Evolutionary conservation across 1,139 yeast species (phyloP), one percentile per base, ranked within the genome.

Genomic region (Nakaseomyces nivariensis): DNA sequence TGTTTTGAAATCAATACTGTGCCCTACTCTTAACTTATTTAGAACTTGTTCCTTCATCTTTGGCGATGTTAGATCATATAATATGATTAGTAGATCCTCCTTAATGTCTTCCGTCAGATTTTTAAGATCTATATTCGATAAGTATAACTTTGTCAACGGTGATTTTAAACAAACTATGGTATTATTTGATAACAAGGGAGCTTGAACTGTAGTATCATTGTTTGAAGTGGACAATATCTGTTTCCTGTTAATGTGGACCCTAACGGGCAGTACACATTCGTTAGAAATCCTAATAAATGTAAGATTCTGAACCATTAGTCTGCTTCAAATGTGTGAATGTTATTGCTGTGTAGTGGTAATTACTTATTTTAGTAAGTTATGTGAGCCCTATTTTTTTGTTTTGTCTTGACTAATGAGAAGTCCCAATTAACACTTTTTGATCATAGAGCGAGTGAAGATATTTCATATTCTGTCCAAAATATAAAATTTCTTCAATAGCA

Each of bases 121-220:
- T 8, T 51, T 49, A 58, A 62, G 56, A 48, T 65, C 69, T 13
- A 54, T 52, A 43, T 62, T 59, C 3, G 68, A 64, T 5, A 65
- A 52, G 43, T 59, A 63, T 26, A 65, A 55, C 27, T 59, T 57
- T 3, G 60, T 57, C 2, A 50, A 47, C 1, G 67, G 64, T 4
- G 67, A 61, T 48, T 59, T 64, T 45, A 65, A 51, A 22, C 64
- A 53, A 3, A 65, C 56, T 1, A 65, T 62, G 4, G 69, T 63
- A 49, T 63, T 65, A 41, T 59, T 64, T 1, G 69, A 62, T 26
- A 64, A 51, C 9, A 65, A 48, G 0, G 69, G 69, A 2, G 68
- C 62, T 34, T 65, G 64, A 47, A 64, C 62, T 6, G 59, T 47
- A 1, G 63, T 52, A 6, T 48, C 45, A 25, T 43, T 27, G 13